Percentiles rank a stretch among this genome's conserved stretches.
phyloP scores from a whole-genome alignment of 1,139 yeast species.

The Tardiomyces blankii region DNA sequence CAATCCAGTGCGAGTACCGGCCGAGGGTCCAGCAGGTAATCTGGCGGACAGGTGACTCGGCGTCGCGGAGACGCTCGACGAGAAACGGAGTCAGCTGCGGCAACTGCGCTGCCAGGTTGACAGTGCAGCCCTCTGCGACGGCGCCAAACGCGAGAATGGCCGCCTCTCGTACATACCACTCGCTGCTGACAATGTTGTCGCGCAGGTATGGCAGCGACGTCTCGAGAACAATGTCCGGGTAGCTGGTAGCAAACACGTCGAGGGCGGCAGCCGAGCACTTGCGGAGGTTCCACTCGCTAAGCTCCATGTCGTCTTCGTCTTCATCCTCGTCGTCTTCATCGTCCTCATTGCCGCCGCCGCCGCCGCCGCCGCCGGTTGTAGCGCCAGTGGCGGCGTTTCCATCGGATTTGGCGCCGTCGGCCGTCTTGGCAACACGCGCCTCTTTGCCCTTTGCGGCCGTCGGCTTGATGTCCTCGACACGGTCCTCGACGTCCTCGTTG shows the following conservation, averaged over 20 bases:
- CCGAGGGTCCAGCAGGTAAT: conserved; percentile 94
- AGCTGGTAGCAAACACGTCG: conserved; percentile 62
- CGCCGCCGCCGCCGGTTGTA: conserved; percentile 7
- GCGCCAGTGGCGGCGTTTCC: neutral
- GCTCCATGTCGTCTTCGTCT: conserved; percentile 48
- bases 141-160: conserved; percentile 94
- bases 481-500: conserved; percentile 69
- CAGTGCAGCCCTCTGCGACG: conserved; percentile 78
- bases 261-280: conserved; percentile 92
- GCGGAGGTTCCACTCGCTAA: conserved; percentile 80
- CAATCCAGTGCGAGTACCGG: conserved; percentile 73
- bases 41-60: conserved; percentile 78
- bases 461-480: conserved; percentile 81
- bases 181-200: conserved; percentile 50
- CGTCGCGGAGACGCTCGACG: conserved; percentile 66
- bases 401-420: conserved; percentile 5
- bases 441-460: conserved; percentile 22
- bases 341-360: conserved; percentile 24
- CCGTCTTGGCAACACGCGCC: conserved; percentile 7
- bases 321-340: conserved; percentile 53
- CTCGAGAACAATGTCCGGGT: conserved; percentile 57
- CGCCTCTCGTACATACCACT: conserved; percentile 90
- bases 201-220: conserved; percentile 67
- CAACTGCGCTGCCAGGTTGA: conserved; percentile 48
- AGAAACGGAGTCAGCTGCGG: conserved; percentile 78